Percentiles rank a stretch among this genome's conserved stretches.
These are phyloP conservation scores for Closterium sp. DNA, from an alignment of 139 green algal species.

Conservation along the genomic window DNA sequence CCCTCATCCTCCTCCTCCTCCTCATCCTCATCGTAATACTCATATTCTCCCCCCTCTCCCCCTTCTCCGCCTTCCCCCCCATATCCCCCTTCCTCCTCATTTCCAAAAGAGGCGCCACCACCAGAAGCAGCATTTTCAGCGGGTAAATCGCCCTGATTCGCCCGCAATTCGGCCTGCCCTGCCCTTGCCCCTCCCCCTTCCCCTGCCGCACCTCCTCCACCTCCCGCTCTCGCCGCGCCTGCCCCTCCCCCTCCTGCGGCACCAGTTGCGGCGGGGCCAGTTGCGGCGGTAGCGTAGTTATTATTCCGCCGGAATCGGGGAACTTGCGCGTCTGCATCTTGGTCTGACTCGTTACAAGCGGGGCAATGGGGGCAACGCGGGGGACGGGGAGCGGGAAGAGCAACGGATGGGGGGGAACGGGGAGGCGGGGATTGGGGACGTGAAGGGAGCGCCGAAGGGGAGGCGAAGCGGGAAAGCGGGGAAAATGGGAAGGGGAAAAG, in stretches of 20 bases:
- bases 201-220: not conserved
- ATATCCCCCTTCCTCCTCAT: not conserved
- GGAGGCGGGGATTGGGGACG: too few species aligned
- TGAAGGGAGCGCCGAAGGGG: too few species aligned
- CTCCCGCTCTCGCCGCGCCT: not conserved
- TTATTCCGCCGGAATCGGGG: not conserved
- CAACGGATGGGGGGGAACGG: too few species aligned
- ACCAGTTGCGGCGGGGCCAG: not conserved
- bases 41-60: not conserved
- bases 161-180: not conserved
- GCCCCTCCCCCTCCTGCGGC: not conserved
- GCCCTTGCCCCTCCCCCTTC: not conserved
- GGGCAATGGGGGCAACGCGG: too few species aligned
- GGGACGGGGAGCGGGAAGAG: too few species aligned
- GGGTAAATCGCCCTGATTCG: not conserved
- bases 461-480: too few species aligned
- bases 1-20: conserved; percentile 13
- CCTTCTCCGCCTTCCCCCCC: not conserved
- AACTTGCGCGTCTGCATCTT: too few species aligned
- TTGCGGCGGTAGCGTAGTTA: not conserved
- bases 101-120: not conserved
- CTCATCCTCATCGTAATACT: conserved; percentile 11
- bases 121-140: not conserved
- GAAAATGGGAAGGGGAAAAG: not conserved
- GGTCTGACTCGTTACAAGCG: too few species aligned